Percentiles rank a stretch among this genome's conserved stretches.
phyloP scores from a whole-genome alignment of 2,329 filamentous ascomycete species.

The Didymella exigua region DNA sequence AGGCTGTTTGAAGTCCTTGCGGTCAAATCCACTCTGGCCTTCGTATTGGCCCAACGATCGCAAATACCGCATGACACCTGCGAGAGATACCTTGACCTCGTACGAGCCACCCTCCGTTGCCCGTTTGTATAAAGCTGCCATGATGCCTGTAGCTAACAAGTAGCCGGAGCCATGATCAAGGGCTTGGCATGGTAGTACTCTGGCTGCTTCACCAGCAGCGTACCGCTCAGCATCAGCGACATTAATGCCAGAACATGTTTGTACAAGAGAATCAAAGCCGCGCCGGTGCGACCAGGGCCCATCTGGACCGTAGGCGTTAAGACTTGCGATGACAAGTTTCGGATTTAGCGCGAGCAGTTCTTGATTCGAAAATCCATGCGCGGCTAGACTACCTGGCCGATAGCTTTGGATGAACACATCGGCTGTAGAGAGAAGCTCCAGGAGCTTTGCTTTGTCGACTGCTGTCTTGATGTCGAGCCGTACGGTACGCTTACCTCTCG shows the following conservation, averaged over 20 bases:
- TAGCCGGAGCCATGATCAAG: conserved; percentile 64
- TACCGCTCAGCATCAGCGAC: conserved; percentile 59
- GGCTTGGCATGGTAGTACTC: conserved; percentile 59
- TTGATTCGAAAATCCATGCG: conserved; percentile 50
- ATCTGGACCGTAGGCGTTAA: conserved; percentile 59
- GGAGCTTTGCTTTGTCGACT: conserved; percentile 49
- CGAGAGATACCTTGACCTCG: conserved; percentile 61
- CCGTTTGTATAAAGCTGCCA: conserved; percentile 58
- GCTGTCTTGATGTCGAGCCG: conserved; percentile 55
- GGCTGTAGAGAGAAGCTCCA: conserved; percentile 53
- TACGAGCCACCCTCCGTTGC: conserved; percentile 55
- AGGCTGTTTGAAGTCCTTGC: conserved; percentile 39
- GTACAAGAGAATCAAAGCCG: conserved; percentile 63
- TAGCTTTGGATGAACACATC: conserved; percentile 63
- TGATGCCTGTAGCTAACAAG: conserved; percentile 60
- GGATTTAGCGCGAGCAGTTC: conserved; percentile 51
- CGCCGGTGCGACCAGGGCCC: conserved; percentile 56
- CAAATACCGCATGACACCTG: conserved; percentile 62
- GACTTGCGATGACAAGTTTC: conserved; percentile 56
- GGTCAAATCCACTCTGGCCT: conserved; percentile 53
- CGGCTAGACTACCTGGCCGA: conserved; percentile 55
- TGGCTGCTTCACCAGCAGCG: conserved; percentile 48
- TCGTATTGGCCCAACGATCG: conserved; percentile 60
- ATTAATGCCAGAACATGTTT: conserved; percentile 63
- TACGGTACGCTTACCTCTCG: conserved; percentile 56